Base-by-base conservation (phyloP, 2,329 filamentous ascomycete genomes). In the Curvularia sp. region DNA sequence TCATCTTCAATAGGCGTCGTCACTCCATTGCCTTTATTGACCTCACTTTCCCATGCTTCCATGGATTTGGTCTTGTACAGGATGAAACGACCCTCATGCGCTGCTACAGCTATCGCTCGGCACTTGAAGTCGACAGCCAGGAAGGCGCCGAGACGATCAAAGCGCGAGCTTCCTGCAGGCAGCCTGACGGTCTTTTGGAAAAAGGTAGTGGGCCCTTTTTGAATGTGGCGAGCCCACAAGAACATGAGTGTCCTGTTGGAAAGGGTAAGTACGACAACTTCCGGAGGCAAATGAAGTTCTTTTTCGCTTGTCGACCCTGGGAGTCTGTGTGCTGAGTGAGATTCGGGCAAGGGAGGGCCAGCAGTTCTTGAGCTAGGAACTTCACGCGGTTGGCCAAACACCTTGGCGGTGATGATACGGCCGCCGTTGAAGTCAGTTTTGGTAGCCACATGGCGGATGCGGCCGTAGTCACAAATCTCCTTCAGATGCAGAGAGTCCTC, bases 401-500 rank as follows among this genome's bases (percentile, higher is more conserved):
- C 87, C 57, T 86, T 86, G 4, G 92, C 92, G 68, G 92, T 90
- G 59, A 90, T 83, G 63, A 98, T 97, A 42, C 87, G 85, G 9
- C 49, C 58, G 30, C 87, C 85, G 53, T 88, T 87, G 73, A 98
- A 94, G 73, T 97, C 88, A 39, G 84, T 83, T 76, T 93, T 96
- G 59, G 86, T 85, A n/a, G 85, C 82, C n/a, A 97, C 81, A 70
- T 92, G 87, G 63, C 88, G 86, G 23, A 97, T 83, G 68, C 90
- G 88, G 1, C 88, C 88, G 71, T 90, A 86, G 43, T 82, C 81
- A 5, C 82, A 81, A 2, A 95, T 84, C 74, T 96, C 90, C 67
- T 88, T 90, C 63, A 98, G 87, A 65, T 94, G 89, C 43, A 99
- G 84, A 67, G 87, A 91, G 62, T 90, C 85, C 65, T 96, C 90